Percentiles rank a stretch among this genome's conserved stretches.
phyloP scores from a whole-genome alignment of 306 rosid species.

The Cucumis melo region DNA sequence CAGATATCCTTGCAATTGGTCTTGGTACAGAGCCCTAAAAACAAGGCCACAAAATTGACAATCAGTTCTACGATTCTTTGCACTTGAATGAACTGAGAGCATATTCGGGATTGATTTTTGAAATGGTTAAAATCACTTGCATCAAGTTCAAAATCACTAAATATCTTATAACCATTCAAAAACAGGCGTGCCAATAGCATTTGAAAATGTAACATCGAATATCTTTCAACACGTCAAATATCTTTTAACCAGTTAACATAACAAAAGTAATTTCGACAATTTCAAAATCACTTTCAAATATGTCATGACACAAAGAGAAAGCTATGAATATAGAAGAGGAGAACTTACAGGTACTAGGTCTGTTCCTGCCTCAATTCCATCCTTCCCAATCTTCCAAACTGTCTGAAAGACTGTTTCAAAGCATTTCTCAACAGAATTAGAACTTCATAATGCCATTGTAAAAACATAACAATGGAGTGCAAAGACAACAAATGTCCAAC shows the following conservation, averaged over 20 bases:
- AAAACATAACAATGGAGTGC: not conserved
- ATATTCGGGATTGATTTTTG: too few relatives aligned
- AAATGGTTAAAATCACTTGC: too few relatives aligned
- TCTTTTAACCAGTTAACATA: too few relatives aligned
- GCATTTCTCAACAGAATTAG: not conserved
- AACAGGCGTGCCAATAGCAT: too few relatives aligned
- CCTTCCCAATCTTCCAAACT: conserved; percentile 61
- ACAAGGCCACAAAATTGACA: not conserved
- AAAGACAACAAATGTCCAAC: not conserved
- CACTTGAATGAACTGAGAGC: not conserved
- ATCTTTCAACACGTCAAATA: too few relatives aligned
- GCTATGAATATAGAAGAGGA: not conserved
- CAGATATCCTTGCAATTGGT: conserved; percentile 43
- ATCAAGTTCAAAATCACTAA: too few relatives aligned
- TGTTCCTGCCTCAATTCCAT: conserved; percentile 75
- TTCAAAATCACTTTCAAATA: too few relatives aligned
- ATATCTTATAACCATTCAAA: too few relatives aligned
- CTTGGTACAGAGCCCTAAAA: conserved; percentile 35
- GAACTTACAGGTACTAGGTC: conserved; percentile 34
- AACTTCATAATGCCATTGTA: not conserved
- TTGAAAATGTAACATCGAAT: too few relatives aligned
- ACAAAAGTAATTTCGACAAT: too few relatives aligned
- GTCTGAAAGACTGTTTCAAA: conserved; percentile 42
- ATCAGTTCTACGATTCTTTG: not conserved
- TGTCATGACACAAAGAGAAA: not conserved